Conservation (phyloP, 345 rosid genomes). For the Citrus hindsii region DNA sequence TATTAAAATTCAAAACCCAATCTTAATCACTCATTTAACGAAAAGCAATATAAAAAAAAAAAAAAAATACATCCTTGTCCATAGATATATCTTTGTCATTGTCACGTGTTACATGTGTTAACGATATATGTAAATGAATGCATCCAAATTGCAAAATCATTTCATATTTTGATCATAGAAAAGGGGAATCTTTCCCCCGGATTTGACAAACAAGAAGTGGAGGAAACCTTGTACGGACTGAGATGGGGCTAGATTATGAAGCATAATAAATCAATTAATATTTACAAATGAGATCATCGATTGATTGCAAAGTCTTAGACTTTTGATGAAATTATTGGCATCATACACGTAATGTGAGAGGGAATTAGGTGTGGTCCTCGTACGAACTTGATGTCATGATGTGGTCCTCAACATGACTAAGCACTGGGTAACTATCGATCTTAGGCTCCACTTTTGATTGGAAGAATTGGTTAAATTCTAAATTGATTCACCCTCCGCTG, state of each 20-base stretch:
- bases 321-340: background rate
- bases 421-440: background rate
- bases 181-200: background rate
- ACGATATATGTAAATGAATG: background rate
- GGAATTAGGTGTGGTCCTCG: background rate
- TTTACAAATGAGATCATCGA: background rate
- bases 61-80: too few species aligned
- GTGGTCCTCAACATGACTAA: constrained; percentile 7
- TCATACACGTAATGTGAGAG: background rate
- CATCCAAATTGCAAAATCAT: background rate
- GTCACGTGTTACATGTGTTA: constrained; percentile 1
- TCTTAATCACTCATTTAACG: too few species aligned
- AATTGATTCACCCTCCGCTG: background rate
- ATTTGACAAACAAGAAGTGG: background rate
- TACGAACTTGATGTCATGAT: background rate
- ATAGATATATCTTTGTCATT: background rate
- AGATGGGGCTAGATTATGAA: background rate
- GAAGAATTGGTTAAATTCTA: background rate
- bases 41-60: too few species aligned
- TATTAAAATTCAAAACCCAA: too few species aligned
- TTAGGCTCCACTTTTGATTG: background rate
- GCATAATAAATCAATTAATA: background rate
- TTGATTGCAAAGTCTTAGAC: background rate
- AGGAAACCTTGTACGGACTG: background rate
- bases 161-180: background rate